Conservation (phyloP, 768 basidiomycete genomes). For the Phlebiopsis flavidoalba region DNA sequence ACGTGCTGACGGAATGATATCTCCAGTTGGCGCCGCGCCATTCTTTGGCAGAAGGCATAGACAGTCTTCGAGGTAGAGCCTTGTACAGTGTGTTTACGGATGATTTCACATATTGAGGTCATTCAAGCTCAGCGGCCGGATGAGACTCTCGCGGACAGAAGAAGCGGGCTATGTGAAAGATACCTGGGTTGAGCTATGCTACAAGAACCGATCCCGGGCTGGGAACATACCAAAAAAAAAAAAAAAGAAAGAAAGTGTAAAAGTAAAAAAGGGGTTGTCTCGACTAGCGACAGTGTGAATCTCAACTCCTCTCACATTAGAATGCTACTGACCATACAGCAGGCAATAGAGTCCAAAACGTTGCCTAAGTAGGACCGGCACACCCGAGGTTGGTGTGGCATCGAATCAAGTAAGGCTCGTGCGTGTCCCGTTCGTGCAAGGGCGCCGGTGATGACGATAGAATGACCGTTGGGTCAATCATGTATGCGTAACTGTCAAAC, state of each 20-base stretch:
- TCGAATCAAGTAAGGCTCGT: constrained; percentile 90
- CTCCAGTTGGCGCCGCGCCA: constrained; percentile 83
- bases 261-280: too few species aligned
- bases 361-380: too few species aligned
- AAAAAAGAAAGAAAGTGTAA: too few species aligned
- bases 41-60: constrained; percentile 70
- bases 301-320: constrained; percentile 98
- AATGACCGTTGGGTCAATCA: constrained; percentile 99
- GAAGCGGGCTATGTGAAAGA: constrained; percentile 70
- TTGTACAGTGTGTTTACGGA: constrained; percentile 99
- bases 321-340: constrained; percentile 98
- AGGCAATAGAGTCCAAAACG: constrained; percentile 97
- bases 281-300: constrained; percentile 93
- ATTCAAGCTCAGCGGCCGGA: constrained; percentile 91
- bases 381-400: too few species aligned
- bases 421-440: constrained; percentile 93
- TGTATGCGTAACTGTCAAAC: constrained; percentile 86
- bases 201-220: background rate
- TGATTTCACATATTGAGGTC: constrained; percentile 99
- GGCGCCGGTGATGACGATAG: constrained; percentile 97
- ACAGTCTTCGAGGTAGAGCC: constrained; percentile 98
- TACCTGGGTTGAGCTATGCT: background rate
- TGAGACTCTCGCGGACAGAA: constrained; percentile 96
- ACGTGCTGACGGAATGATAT: constrained; percentile 84
- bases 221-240: constrained; percentile 74